Percentiles rank a stretch among this genome's conserved stretches.
These are phyloP conservation scores for Colletotrichum lindemuthianum DNA, from an alignment of 2,329 filamentous ascomycete genomes.

Conservation along the genomic window DNA sequence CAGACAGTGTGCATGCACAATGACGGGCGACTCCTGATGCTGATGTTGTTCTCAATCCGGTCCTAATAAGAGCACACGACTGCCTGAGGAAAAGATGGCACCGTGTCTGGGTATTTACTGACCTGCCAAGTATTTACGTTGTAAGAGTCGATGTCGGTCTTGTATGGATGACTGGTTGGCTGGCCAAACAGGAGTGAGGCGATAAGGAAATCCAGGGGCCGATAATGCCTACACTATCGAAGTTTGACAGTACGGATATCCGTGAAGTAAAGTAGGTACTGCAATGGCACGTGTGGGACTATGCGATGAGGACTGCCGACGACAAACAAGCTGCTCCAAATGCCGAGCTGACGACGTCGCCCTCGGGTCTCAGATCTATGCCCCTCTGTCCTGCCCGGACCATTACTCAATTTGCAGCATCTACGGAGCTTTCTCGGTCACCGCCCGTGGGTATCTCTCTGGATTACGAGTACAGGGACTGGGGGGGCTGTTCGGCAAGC, in stretches of 20 bases:
- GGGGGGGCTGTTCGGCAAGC: too few species aligned
- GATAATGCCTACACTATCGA: neutral
- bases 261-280: neutral
- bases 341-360: constrained; percentile 28
- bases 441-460: constrained; percentile 2
- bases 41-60: too few species aligned
- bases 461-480: neutral
- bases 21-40: constrained; percentile 22
- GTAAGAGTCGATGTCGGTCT: neutral
- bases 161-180: neutral
- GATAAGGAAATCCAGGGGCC: constrained; percentile 14
- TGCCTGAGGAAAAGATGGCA: neutral
- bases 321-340: constrained; percentile 15
- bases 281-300: constrained; percentile 9
- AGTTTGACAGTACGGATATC: neutral
- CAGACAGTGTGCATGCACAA: constrained; percentile 17
- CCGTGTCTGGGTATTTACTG: too few species aligned
- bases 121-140: too few species aligned
- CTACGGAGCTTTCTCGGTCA: constrained; percentile 7
- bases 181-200: constrained; percentile 5
- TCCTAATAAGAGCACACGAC: neutral
- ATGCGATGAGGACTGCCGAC: neutral
- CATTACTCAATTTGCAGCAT: neutral
- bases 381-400: neutral
- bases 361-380: constrained; percentile 7